Percentiles rank a stretch among this genome's conserved stretches.
Conservation (phyloP, 306 rosid genomes). For the Gynostemma pentaphyllum region DNA sequence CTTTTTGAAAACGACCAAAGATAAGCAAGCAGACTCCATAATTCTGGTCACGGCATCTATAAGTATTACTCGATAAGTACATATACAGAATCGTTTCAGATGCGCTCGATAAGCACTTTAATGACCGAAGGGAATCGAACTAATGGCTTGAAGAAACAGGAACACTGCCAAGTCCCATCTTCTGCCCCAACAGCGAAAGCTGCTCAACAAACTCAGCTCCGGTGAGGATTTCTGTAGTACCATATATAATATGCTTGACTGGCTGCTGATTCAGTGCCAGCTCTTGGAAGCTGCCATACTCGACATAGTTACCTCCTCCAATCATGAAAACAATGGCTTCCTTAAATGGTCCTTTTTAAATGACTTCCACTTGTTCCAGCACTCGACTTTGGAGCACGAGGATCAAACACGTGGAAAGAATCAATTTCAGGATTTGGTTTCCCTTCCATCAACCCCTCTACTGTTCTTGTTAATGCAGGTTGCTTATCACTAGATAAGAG, state of each 20-base stretch:
- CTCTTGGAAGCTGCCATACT: slow-evolving; percentile 85
- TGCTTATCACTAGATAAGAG: slow-evolving; percentile 83
- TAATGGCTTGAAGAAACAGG: slow-evolving; percentile 4
- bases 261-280: slow-evolving; percentile 73
- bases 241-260: slow-evolving; percentile 70
- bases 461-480: slow-evolving; percentile 84
- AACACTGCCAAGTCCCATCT: slow-evolving; percentile 50
- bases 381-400: slow-evolving; percentile 80
- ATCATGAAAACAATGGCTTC: slow-evolving; percentile 95
- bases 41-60: too few relatives aligned
- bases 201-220: slow-evolving; percentile 89
- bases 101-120: background rate
- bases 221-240: slow-evolving; percentile 85
- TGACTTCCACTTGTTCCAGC: slow-evolving; percentile 66
- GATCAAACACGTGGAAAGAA: slow-evolving; percentile 68
- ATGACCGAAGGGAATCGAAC: background rate
- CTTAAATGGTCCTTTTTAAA: slow-evolving; percentile 86
- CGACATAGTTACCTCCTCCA: slow-evolving; percentile 94
- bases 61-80: background rate
- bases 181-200: slow-evolving; percentile 73
- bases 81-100: background rate
- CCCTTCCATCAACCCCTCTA: slow-evolving; percentile 89
- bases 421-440: slow-evolving; percentile 87
- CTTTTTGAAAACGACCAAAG: background rate
- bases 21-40: background rate